Evolutionary conservation across 2,329 filamentous ascomycete genomes (phyloP).

Genomic region (Daldinia sp.): DNA sequence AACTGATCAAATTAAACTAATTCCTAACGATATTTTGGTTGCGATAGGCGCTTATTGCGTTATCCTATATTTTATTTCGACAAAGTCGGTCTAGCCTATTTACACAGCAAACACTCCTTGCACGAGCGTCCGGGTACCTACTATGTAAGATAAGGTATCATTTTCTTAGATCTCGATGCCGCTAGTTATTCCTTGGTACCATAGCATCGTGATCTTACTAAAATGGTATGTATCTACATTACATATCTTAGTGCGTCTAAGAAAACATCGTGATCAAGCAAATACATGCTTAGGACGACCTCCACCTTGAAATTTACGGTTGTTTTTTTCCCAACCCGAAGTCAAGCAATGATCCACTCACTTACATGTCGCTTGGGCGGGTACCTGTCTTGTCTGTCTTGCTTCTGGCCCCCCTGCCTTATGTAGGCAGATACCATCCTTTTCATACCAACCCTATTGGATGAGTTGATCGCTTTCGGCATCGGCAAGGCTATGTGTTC

Average conservation of each 20-base stretch:
- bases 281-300: constrained; percentile 1
- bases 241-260: no score
- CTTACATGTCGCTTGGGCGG: constrained; percentile 1
- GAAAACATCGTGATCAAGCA: constrained; percentile 10
- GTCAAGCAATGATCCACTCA: constrained; percentile 24
- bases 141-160: neutral
- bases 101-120: constrained; percentile 4
- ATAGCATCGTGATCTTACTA: constrained; percentile 11
- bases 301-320: constrained; percentile 14
- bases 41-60: neutral
- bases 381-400: constrained; percentile 11
- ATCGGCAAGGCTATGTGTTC: constrained; percentile 28
- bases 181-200: neutral
- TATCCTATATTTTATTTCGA: neutral
- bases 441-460: constrained; percentile 18
- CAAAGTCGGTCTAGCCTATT: neutral
- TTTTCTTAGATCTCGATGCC: constrained; percentile 2
- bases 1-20: no score
- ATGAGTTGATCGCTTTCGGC: constrained; percentile 7
- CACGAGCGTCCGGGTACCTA: neutral
- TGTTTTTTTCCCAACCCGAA: constrained; percentile 2
- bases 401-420: no score
- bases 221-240: constrained; percentile 5
- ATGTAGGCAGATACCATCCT: constrained; percentile 26
- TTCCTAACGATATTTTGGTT: no score